Conservation (phyloP, 2,329 filamentous ascomycete species). For the Aspergillus sp. region DNA sequence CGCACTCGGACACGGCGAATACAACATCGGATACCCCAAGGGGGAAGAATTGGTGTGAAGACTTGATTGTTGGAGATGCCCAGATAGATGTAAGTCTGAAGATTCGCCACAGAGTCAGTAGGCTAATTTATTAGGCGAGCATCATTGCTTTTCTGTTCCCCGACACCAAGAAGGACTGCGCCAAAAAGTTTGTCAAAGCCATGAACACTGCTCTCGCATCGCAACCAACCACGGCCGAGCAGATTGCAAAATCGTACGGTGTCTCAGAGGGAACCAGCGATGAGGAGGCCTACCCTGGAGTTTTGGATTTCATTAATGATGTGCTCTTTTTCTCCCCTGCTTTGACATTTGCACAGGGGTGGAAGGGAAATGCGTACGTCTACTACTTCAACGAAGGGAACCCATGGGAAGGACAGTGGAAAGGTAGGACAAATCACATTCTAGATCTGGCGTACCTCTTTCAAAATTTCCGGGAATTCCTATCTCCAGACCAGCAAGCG, state of each 20-base stretch:
- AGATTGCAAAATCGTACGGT: conserved; percentile 41
- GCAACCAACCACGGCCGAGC: conserved; percentile 25
- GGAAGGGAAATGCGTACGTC: conserved; percentile 35
- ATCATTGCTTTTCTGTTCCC: conserved; percentile 31
- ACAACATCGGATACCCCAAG: conserved; percentile 33
- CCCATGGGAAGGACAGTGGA: conserved; percentile 46
- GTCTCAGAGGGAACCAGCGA: conserved; percentile 38
- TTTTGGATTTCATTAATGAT: conserved; percentile 49
- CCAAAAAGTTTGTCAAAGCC: conserved; percentile 23
- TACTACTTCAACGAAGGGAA: conserved; percentile 52
- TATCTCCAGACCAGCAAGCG: conserved; percentile 32
- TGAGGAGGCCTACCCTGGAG: conserved; percentile 41
- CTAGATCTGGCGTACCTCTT: conserved; percentile 48
- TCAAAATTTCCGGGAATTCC: conserved; percentile 46
- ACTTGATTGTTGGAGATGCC: conserved; percentile 51
- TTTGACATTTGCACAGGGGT: conserved; percentile 41
- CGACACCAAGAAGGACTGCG: conserved; percentile 22
- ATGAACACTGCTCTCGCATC: conserved; percentile 19
- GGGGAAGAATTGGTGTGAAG: conserved; percentile 47
- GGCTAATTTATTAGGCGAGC: conserved; percentile 20
- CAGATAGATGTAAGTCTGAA: conserved; percentile 44
- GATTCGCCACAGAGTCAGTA: background rate
- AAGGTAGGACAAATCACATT: conserved; percentile 45
- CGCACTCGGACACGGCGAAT: conserved; percentile 24
- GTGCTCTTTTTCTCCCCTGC: conserved; percentile 49